These are phyloP conservation scores for Jaapia argillacea DNA, from an alignment of 768 basidiomycete genomes.

Conservation along the genomic window DNA sequence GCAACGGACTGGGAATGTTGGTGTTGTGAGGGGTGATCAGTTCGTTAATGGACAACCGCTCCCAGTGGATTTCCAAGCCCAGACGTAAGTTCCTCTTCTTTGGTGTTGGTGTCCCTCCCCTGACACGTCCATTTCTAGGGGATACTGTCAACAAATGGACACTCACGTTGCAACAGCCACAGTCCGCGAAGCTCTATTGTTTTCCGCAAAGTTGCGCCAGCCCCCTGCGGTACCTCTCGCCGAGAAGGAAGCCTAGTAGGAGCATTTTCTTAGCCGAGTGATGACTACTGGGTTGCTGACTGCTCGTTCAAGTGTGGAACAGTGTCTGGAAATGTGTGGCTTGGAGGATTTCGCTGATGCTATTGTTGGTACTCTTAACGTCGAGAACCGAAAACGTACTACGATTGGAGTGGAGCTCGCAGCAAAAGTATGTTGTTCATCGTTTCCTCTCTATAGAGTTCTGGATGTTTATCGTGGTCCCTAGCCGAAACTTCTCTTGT, in stretches of 20 bases:
- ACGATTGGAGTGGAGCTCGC: slow-evolving; percentile 86
- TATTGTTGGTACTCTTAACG: slow-evolving; percentile 53
- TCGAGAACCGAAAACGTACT: slow-evolving; percentile 70
- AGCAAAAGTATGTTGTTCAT: slow-evolving; percentile 85
- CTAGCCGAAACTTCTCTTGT: no score
- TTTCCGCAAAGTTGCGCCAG: slow-evolving; percentile 75
- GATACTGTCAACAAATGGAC: slow-evolving; percentile 83
- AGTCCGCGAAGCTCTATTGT: slow-evolving; percentile 71
- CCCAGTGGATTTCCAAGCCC: slow-evolving; percentile 41
- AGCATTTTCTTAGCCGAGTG: slow-evolving; percentile 43
- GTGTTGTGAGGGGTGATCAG: slow-evolving; percentile 29
- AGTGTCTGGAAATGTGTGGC: slow-evolving; percentile 50
- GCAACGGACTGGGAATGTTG: slow-evolving; percentile 22
- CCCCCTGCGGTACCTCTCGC: slow-evolving; percentile 47
- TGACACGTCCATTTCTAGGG: slow-evolving; percentile 27
- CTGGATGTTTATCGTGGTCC: no score
- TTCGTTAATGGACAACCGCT: slow-evolving; percentile 34
- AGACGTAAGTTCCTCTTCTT: slow-evolving; percentile 29
- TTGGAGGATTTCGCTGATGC: slow-evolving; percentile 57
- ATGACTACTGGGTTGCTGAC: slow-evolving; percentile 49
- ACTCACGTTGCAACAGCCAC: slow-evolving; percentile 67
- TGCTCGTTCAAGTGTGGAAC: slow-evolving; percentile 31
- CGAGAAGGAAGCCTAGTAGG: slow-evolving; percentile 77
- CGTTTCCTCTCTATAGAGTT: no score
- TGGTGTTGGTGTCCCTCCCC: slow-evolving; percentile 21